A percentile compares a stretch with the other conserved stretches of the same genome.
Conservation (phyloP, 176 grass and related monocot genomes). For the Rhynchospora pubera region DNA sequence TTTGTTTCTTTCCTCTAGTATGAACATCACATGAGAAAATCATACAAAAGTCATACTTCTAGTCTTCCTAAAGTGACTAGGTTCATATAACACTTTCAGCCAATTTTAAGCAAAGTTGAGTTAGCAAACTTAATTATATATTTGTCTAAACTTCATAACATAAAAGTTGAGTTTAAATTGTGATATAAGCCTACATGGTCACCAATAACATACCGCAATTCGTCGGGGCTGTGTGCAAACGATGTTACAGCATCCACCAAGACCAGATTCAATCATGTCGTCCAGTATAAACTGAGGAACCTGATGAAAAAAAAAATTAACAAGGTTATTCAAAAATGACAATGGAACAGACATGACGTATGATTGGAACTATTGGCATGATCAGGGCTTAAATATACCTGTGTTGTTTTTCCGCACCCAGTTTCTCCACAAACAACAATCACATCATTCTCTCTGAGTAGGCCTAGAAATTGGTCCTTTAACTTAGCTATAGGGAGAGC, state of each 20-base stretch:
- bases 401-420: conserved; percentile 97
- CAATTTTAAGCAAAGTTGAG: neutral
- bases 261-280: conserved; percentile 86
- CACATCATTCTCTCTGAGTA: conserved; percentile 74
- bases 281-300: conserved; percentile 96
- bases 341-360: conserved; percentile 16
- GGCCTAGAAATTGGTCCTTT: conserved; percentile 59
- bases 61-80: neutral
- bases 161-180: neutral
- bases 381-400: conserved; percentile 39
- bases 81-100: neutral
- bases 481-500: conserved; percentile 74
- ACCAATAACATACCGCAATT: conserved; percentile 56
- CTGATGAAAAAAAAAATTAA: conserved; percentile 32
- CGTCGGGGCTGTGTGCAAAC: conserved; percentile 89
- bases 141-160: neutral
- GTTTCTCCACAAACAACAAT: conserved; percentile 96
- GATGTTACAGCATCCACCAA: conserved; percentile 80
- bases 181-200: neutral
- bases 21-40: neutral
- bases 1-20: neutral
- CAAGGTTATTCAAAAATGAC: conserved; percentile 13
- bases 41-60: neutral
- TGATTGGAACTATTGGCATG: neutral
- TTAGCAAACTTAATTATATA: neutral